A percentile compares a stretch with the other conserved stretches of the same genome.
Evolutionary conservation across 495 filamentous ascomycete genomes (phyloP).

Genomic region (Lepidopterella palustris): DNA sequence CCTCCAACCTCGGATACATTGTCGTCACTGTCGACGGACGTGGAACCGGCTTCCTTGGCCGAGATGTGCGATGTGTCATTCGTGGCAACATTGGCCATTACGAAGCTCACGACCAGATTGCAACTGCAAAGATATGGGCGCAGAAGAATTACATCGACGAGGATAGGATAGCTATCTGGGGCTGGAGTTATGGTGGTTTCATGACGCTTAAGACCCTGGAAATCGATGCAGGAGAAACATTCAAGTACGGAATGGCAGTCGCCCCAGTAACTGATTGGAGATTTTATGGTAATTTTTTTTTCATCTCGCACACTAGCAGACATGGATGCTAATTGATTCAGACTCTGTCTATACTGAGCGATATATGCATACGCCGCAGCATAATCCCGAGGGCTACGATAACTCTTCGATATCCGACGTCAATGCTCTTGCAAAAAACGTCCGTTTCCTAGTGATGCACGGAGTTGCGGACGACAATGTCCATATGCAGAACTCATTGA

Average conservation of each 20-base stretch:
- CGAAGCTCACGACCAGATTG: conserved; percentile 87
- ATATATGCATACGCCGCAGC: conserved; percentile 88
- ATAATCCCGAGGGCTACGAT: conserved; percentile 71
- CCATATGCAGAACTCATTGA: conserved; percentile 87
- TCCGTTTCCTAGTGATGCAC: conserved; percentile 90
- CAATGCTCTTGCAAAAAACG: conserved; percentile 60
- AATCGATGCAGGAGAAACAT: conserved; percentile 79
- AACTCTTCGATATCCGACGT: conserved; percentile 67
- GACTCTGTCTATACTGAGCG: conserved; percentile 94
- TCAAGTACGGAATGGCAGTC: conserved; percentile 95
- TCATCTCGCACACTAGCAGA: conserved; percentile 6
- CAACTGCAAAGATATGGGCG: conserved; percentile 79
- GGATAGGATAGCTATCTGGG: conserved; percentile 85
- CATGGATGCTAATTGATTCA: conserved; percentile 22
- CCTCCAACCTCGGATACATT: conserved; percentile 82
- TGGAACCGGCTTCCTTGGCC: conserved; percentile 86
- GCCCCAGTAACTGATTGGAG: conserved; percentile 97
- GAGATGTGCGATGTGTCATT: conserved; percentile 71
- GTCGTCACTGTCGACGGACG: conserved; percentile 93
- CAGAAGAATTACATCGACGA: conserved; percentile 77
- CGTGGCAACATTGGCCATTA: conserved; percentile 77
- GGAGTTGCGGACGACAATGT: conserved; percentile 95
- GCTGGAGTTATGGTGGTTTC: conserved; percentile 96
- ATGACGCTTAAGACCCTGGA: conserved; percentile 96
- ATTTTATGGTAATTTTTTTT: conserved; percentile 57